These are phyloP conservation scores for Calophaca sinica DNA, from an alignment of 306 rosid genomes.

Conservation along the genomic window DNA sequence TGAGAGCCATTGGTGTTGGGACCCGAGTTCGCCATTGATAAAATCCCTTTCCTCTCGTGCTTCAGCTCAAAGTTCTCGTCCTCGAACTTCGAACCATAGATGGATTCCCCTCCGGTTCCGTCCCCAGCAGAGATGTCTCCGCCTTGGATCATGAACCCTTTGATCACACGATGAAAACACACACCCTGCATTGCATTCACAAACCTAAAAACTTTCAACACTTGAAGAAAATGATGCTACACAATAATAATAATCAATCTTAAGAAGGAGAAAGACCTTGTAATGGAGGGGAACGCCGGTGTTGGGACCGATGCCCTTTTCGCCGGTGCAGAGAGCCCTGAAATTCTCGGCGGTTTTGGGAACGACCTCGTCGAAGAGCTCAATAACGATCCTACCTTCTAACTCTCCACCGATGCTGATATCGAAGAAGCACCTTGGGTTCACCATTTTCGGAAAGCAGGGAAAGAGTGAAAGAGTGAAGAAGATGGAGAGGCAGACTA, in stretches of 20 bases:
- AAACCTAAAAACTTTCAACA: not conserved
- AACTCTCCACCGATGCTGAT: slow-evolving; percentile 67
- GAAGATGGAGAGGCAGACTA: not conserved
- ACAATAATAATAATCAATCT: not conserved
- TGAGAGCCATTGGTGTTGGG: slow-evolving; percentile 75
- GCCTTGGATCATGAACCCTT: slow-evolving; percentile 84
- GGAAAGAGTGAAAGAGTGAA: not conserved
- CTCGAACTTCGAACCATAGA: slow-evolving; percentile 70
- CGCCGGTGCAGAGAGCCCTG: slow-evolving; percentile 80
- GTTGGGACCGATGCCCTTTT: slow-evolving; percentile 64
- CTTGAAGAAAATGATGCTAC: not conserved
- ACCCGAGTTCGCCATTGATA: slow-evolving; percentile 77
- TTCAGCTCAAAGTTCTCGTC: slow-evolving; percentile 78
- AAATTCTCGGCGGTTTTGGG: slow-evolving; percentile 88
- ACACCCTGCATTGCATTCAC: slow-evolving; percentile 42
- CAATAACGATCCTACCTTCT: slow-evolving; percentile 74
- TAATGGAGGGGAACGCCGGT: slow-evolving; percentile 66
- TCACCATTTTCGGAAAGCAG: slow-evolving; percentile 52
- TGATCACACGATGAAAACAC: slow-evolving; percentile 74
- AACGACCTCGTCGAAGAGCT: slow-evolving; percentile 67
- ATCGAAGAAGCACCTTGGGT: slow-evolving; percentile 67
- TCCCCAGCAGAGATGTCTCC: slow-evolving; percentile 74
- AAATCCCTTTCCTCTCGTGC: slow-evolving; percentile 78
- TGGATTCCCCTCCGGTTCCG: slow-evolving; percentile 82
- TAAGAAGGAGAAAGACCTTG: slow-evolving; percentile 54